Evolutionary conservation across 306 rosid genomes (phyloP), one percentile per base, ranked within the genome.

Genomic region (Spatholobus suberectus): DNA sequence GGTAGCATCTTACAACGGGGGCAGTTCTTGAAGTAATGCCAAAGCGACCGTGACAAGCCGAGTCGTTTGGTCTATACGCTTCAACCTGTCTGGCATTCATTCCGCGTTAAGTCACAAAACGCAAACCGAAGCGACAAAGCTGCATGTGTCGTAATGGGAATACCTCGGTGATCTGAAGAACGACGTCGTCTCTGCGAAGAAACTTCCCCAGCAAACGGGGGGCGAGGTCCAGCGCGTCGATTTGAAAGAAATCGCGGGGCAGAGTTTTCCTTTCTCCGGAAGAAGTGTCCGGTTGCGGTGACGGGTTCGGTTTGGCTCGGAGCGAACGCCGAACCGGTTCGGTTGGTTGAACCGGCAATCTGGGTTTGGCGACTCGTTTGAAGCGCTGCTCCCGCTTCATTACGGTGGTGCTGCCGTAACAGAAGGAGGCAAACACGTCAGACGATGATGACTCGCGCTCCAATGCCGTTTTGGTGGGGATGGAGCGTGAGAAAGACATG

Each of bases 141-240:
- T 4, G 14, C 44, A 6, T 0, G 70, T 5, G 11, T 62, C 21
- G 70, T 29, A 62, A 15, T 5, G 70, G 70, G 13, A 62, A 15
- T 41, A 89, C 98, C 99, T 95, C 98, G 8, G 97, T 93, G 55
- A 95, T 93, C 85, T 72, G 94, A 81, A 95, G 97, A 92, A 95
- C 96, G 77, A 93, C 94, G 24, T 90, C 89, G 75, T 92, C 98
- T 72, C 97, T 71, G 80, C 93, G 89, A 0, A 93, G 89, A 61
- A 88, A 83, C 91, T 95, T 93, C 21, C 99, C 99, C 5, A 93
- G 91, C 88, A 95, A 92, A 62, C 93, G 94, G 0, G 96, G 98
- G 63, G 99, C 99, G 10, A 92, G 97, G 87, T 90, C 96, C 6
- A 92, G 54, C 21, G 98, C 89, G 32, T 95, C 99, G 83, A 93